phyloP scores from a whole-genome alignment of 139 green algal species.

The Volvox reticuliferus region DNA sequence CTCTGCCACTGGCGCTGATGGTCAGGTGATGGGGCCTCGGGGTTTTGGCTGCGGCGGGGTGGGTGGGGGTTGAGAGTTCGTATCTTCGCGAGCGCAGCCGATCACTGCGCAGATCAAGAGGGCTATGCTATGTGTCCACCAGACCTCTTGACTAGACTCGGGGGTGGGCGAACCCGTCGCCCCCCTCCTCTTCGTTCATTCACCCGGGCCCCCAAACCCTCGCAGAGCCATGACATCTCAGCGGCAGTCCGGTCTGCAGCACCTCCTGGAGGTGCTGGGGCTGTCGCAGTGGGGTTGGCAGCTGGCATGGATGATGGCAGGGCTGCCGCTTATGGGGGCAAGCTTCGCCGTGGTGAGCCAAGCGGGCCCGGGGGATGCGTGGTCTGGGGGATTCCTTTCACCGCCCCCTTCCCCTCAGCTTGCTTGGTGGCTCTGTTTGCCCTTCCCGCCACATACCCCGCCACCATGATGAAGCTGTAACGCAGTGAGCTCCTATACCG shows the following conservation, averaged over 20 bases:
- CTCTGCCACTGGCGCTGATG: conserved; percentile 16
- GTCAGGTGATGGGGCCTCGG: neutral
- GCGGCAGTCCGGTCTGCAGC: conserved; percentile 8
- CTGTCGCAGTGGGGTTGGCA: neutral
- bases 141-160: too few species aligned
- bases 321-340: neutral
- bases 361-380: neutral
- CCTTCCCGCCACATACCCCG: too few species aligned
- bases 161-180: too few species aligned
- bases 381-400: neutral
- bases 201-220: neutral
- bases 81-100: neutral
- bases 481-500: too few species aligned
- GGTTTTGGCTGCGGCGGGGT: neutral
- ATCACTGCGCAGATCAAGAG: neutral
- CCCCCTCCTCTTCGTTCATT: neutral
- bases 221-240: conserved; percentile 21
- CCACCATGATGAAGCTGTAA: too few species aligned
- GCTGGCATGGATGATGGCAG: conserved; percentile 8
- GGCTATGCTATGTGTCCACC: too few species aligned
- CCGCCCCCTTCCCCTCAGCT: too few species aligned
- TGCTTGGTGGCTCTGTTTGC: neutral
- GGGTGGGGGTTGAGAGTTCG: neutral
- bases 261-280: conserved; percentile 10
- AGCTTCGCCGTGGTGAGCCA: neutral